Base-by-base conservation (phyloP, 2,329 filamentous ascomycete genomes). In the Talaromyces islandicus region DNA sequence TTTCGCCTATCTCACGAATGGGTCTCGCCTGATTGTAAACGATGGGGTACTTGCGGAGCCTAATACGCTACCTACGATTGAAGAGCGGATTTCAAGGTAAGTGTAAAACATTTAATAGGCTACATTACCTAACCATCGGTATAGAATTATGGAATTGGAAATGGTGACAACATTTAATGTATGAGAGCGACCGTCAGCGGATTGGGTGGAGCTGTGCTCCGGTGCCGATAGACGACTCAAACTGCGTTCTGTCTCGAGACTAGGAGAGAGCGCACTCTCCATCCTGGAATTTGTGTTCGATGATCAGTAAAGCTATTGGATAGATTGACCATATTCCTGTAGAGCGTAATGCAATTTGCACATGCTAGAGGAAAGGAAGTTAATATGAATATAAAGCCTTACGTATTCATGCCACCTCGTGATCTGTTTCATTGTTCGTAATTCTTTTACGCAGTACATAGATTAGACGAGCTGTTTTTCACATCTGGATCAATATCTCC, bases 161-260 rank as follows among this genome's bases (percentile, higher is more conserved):
- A 65, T 66, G 65, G 61, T 66, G 65, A 56, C 60, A 4, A 62
- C 53, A 24, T 66, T 62, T 57, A 65, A 66, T 43, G 57, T 58
- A 1, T 53, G 57, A 27, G 65, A 65, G 57, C 59, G 65, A 43
- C 64, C 62, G 19, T 25, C 60, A 7, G 61, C 61, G 25, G 65
- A 60, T 32, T 65, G 65, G 65, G 56, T 60, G 52, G 56, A 58
- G 10, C 48, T 66, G 1, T 60, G 65, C 24, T 55, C 60, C 21
- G 60, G 46, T 38, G 59, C 58, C 1, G 64, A 66, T 25, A 56
- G 57, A 11, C 61, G 61, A 24, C 35, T 66, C 5, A 62, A 62
- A 35, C 43, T 66, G 30, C 60, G 19, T n/a, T 59, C 59, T 27
- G 59, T 63, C 10, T 58, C 48, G 19, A 60, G 46, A 17, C 63